Evolutionary conservation across 1,284 basidiomycete genomes (phyloP).

Genomic region (Trametes versicolor): DNA sequence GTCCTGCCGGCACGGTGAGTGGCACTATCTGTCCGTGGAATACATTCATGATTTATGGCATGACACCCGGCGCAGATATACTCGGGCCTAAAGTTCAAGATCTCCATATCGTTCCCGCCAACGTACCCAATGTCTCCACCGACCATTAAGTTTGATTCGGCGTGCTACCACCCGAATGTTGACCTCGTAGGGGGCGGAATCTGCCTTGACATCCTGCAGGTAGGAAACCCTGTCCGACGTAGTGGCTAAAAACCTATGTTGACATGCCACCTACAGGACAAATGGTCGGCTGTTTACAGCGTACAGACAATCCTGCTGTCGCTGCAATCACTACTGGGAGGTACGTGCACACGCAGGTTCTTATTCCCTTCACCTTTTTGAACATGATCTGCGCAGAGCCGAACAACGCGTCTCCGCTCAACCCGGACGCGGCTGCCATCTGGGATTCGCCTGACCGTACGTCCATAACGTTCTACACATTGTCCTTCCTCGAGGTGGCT

Average conservation of each 20-base stretch:
- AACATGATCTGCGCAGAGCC: conserved; percentile 65
- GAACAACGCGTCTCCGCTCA: conserved; percentile 89
- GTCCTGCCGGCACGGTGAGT: conserved; percentile 73
- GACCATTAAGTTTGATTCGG: conserved; percentile 82
- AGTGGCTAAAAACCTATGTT: not conserved
- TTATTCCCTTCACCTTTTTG: not conserved
- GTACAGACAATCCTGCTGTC: conserved; percentile 91
- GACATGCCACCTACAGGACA: conserved; percentile 62
- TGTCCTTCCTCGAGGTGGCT: not conserved
- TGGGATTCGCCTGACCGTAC: conserved; percentile 77
- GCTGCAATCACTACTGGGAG: conserved; percentile 84
- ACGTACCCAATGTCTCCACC: conserved; percentile 89
- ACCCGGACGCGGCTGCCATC: conserved; percentile 81
- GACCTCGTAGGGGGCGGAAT: conserved; percentile 83
- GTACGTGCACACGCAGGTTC: conserved; percentile 50
- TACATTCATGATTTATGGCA: conserved; percentile 2
- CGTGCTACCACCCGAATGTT: conserved; percentile 89
- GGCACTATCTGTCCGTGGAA: not conserved
- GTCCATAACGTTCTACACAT: conserved; percentile 29
- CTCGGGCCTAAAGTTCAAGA: conserved; percentile 78
- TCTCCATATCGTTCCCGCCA: conserved; percentile 82
- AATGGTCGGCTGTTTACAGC: conserved; percentile 91
- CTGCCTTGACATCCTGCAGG: conserved; percentile 87
- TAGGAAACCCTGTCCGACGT: conserved; percentile 37
- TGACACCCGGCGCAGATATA: conserved; percentile 64